A percentile compares a stretch with the other conserved stretches of the same genome.
Conservation (phyloP, 2,329 filamentous ascomycete genomes). For the Lojkania enalia region DNA sequence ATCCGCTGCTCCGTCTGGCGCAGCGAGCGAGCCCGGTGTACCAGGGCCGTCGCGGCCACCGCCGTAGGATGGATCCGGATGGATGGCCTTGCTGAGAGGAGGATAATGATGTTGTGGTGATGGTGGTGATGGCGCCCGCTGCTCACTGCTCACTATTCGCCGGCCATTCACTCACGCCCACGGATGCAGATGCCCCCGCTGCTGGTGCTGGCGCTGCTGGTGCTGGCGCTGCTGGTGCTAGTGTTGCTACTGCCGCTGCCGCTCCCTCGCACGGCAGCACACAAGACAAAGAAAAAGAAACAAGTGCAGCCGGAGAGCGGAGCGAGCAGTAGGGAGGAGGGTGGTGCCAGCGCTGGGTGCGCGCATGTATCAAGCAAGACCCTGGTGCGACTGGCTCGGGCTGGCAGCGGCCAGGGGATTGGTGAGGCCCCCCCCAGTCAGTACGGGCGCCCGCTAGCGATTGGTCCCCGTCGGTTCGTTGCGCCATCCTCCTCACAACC, state of each 20-base stretch:
- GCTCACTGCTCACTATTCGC: not conserved
- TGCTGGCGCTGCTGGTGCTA: too few species aligned
- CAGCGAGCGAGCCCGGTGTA: too few species aligned
- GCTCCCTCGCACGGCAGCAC: conserved; percentile 3
- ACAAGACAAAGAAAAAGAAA: conserved; percentile 4
- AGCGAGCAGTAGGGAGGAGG: not conserved
- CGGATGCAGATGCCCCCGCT: not conserved
- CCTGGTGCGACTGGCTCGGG: conserved; percentile 12
- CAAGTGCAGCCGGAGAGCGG: conserved; percentile 5
- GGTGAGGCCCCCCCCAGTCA: too few species aligned
- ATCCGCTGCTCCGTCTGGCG: conserved; percentile 3
- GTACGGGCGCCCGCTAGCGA: conserved; percentile 9
- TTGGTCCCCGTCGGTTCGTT: conserved; percentile 7
- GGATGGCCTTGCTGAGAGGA: too few species aligned
- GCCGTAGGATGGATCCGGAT: not conserved
- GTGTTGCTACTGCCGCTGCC: too few species aligned
- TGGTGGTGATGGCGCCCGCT: too few species aligned
- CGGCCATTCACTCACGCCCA: not conserved
- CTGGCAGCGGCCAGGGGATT: not conserved
- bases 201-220: too few species aligned
- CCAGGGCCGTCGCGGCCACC: not conserved
- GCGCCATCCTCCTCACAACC: too few species aligned
- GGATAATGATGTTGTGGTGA: not conserved
- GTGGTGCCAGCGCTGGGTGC: not conserved
- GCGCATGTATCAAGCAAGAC: conserved; percentile 8